These are phyloP conservation scores for Coemansia sp. DNA, from an alignment of 192 early-diverging fungal genomes.

Conservation along the genomic window DNA sequence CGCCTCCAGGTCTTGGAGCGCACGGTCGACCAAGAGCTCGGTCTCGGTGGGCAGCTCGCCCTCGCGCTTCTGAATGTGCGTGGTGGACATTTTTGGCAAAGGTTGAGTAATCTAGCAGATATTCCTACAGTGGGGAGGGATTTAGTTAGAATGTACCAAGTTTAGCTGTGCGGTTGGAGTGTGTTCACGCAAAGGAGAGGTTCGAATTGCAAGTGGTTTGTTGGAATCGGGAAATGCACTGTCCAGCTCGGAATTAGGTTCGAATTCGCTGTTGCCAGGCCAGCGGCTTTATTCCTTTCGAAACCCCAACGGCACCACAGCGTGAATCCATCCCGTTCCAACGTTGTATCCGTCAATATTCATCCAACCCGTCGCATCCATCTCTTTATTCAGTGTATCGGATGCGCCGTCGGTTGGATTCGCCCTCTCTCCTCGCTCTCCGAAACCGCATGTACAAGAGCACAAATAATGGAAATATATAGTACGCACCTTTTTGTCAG, in stretches of 20 bases:
- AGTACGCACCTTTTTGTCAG: constrained; percentile 12
- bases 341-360: not conserved
- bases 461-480: not conserved
- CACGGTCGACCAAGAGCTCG: constrained; percentile 93
- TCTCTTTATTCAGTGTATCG: not conserved
- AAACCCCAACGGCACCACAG: not conserved
- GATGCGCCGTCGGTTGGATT: not conserved
- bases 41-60: constrained; percentile 69
- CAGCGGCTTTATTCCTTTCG: not conserved
- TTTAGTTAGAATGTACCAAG: not conserved
- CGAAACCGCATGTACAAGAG: not conserved
- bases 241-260: not conserved
- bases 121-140: not conserved
- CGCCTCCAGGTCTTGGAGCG: constrained; percentile 92
- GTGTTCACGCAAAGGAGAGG: too few relatives aligned
- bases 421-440: not conserved
- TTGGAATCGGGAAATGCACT: too few relatives aligned
- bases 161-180: too few relatives aligned
- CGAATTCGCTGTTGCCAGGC: too few relatives aligned
- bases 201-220: too few relatives aligned
- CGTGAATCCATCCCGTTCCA: not conserved
- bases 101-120: constrained; percentile 5
- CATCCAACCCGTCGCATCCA: not conserved
- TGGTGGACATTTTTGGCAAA: constrained; percentile 40
- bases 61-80: constrained; percentile 57